phyloP scores from a whole-genome alignment of 2,329 filamentous ascomycete genomes.

The Fusarium pseudonygamai region DNA sequence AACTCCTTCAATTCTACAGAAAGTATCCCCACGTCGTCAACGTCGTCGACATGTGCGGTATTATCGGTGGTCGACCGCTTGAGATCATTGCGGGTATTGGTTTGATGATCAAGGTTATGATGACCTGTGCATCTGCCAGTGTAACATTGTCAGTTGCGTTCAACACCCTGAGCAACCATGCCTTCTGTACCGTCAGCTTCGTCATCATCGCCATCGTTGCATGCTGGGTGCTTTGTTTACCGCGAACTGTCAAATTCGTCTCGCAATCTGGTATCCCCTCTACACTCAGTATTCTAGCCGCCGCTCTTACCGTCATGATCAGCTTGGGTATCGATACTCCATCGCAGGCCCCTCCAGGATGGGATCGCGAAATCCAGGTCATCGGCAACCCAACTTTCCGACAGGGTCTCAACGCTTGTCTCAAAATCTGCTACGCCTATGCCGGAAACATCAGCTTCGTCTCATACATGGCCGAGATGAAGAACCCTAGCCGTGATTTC shows the following conservation, averaged over 20 bases:
- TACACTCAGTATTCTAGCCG: constrained; percentile 40
- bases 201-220: constrained; percentile 68
- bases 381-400: constrained; percentile 40
- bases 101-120: constrained; percentile 76
- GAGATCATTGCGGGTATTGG: constrained; percentile 58
- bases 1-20: constrained; percentile 70
- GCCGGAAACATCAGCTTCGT: constrained; percentile 47
- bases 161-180: constrained; percentile 70
- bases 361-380: constrained; percentile 39
- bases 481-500: constrained; percentile 46
- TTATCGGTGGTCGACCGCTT: constrained; percentile 50
- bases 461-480: constrained; percentile 48
- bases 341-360: constrained; percentile 35
- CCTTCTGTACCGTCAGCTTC: constrained; percentile 71
- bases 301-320: constrained; percentile 46
- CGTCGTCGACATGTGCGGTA: constrained; percentile 73
- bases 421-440: constrained; percentile 45
- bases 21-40: constrained; percentile 74
- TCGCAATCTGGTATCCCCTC: constrained; percentile 42
- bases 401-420: constrained; percentile 39
- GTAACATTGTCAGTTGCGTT: constrained; percentile 72
- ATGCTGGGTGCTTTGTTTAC: constrained; percentile 69
- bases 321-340: constrained; percentile 38
- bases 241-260: constrained; percentile 65
- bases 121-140: constrained; percentile 73